Conservation (phyloP, 1,284 basidiomycete genomes). For the Agaricales sp. region DNA sequence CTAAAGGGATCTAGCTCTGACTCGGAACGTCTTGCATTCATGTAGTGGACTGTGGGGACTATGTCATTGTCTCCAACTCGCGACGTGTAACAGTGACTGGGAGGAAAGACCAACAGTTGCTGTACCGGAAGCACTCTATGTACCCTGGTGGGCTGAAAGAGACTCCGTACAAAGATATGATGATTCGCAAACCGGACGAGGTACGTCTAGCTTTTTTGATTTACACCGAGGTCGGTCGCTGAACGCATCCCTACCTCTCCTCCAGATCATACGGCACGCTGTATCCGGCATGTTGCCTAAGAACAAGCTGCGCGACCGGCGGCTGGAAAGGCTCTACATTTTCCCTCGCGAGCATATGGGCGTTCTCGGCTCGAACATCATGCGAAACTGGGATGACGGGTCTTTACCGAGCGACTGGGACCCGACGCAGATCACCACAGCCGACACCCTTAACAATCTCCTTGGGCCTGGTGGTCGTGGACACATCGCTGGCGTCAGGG, state of each 20-base stretch:
- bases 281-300: slow-evolving; percentile 97
- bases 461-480: neutral
- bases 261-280: slow-evolving; percentile 86
- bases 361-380: slow-evolving; percentile 53
- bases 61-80: slow-evolving; percentile 93
- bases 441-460: neutral
- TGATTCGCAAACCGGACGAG: slow-evolving; percentile 83
- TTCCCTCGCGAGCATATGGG: slow-evolving; percentile 72
- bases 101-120: slow-evolving; percentile 77
- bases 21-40: neutral
- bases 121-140: slow-evolving; percentile 89
- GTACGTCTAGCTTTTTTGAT: slow-evolving; percentile 37
- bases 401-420: slow-evolving; percentile 43
- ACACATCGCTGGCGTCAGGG: neutral
- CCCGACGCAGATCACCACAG: slow-evolving; percentile 20
- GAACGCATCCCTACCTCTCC: neutral
- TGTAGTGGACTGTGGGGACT: slow-evolving; percentile 91
- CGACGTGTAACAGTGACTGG: slow-evolving; percentile 83
- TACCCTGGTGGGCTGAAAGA: slow-evolving; percentile 93
- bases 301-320: slow-evolving; percentile 82
- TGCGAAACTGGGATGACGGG: slow-evolving; percentile 71
- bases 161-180: slow-evolving; percentile 75
- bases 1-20: neutral
- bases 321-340: slow-evolving; percentile 79
- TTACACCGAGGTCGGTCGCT: neutral